Evolutionary conservation across 1,284 basidiomycete genomes (phyloP).

Genomic region (Thelephora terrestris): DNA sequence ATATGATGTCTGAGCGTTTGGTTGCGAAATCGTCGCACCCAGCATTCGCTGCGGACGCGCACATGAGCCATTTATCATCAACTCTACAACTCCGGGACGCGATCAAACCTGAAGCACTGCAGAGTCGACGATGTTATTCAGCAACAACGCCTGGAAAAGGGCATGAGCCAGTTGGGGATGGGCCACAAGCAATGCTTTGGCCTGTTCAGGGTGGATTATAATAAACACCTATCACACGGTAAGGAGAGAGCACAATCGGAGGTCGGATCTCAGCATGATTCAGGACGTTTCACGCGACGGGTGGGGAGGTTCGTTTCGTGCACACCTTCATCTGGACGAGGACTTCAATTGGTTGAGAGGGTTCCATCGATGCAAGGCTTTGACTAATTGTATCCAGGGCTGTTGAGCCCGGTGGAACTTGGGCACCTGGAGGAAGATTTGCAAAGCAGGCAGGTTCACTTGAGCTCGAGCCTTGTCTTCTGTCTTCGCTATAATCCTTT

Average conservation of each 20-base stretch:
- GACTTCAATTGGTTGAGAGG: slow-evolving; percentile 88
- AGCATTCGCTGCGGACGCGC: slow-evolving; percentile 45
- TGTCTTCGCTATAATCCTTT: slow-evolving; percentile 24
- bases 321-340: slow-evolving; percentile 94
- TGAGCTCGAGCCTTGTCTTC: slow-evolving; percentile 16
- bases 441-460: slow-evolving; percentile 49
- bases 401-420: slow-evolving; percentile 65
- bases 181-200: slow-evolving; percentile 64
- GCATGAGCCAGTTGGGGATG: slow-evolving; percentile 96
- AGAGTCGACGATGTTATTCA: slow-evolving; percentile 93
- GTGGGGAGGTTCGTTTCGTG: background rate
- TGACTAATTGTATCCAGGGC: slow-evolving; percentile 83
- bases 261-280: no score
- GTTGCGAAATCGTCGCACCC: slow-evolving; percentile 27
- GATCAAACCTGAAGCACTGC: slow-evolving; percentile 60
- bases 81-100: background rate
- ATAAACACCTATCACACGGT: slow-evolving; percentile 61
- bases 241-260: no score
- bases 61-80: background rate
- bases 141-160: slow-evolving; percentile 88
- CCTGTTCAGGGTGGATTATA: slow-evolving; percentile 86
- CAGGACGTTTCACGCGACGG: no score
- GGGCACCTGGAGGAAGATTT: slow-evolving; percentile 69
- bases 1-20: slow-evolving; percentile 19
- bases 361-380: slow-evolving; percentile 77